Evolutionary conservation across 1,139 yeast species (phyloP), one percentile per base, ranked within the genome.

Genomic region (Hemisphaericaspora subhashii): DNA sequence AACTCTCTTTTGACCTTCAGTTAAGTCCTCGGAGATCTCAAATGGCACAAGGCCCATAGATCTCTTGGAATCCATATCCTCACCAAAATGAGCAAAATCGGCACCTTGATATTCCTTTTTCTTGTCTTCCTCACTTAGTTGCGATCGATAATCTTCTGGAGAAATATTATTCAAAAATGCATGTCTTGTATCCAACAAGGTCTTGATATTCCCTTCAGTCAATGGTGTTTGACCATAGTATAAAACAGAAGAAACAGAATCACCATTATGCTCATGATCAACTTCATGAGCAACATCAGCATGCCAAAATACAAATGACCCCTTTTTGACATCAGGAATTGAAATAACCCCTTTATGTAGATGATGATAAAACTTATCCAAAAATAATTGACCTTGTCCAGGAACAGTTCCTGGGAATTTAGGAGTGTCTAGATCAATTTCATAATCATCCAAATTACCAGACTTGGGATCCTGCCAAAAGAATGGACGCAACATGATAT

Each of bases 231-330:
- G 49, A 15, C 52, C 57, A 36, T 52, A 38, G 33, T 41, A 58
- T 26, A 59, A 52, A 5, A 71, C 79, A 5, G 69, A 59, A 3
- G 78, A 68, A 44, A 68, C 70, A 3, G 48, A 44, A 10, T 39
- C 36, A 2, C 78, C 79, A 14, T 43, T 44, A 46, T 72, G 77
- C 4, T 54, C 57, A 16, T 55, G 52, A 43, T 74, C 79, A 8
- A 74, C 79, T n/a, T 70, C 70, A 51, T 74, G 79, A 18, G 68
- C 59, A 29, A 64, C 39, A 47, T 74, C 80, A 41, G 68, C 59
- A 50, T 75, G 80, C 80, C 80, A 75, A 38, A 66, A 68, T 0
- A 74, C 77, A 45, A 60, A 67, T 45, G 73, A 76, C 2, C 73
- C 72, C 22, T 65, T 57, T 8, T 58, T 46, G 7, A 66, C 72